phyloP scores from a whole-genome alignment of 78 protist genomes.

The Dictyostelium discoideum region dicty_2.7 NC_007088.5:7978501-7979000 shows the following conservation, averaged over 20 bases:
- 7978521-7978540: constrained; percentile 35
- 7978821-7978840: too few relatives aligned
- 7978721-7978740: background rate
- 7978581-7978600: constrained; percentile 61
- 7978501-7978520: constrained; percentile 61
- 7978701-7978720: constrained; percentile 64
- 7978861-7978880: background rate
- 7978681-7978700: constrained; percentile 71
- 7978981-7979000: background rate
- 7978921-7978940: too few relatives aligned
- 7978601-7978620: constrained; percentile 44
- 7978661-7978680: constrained; percentile 36
- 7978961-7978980: background rate
- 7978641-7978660: constrained; percentile 49
- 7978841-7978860: background rate
- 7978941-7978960: too few relatives aligned
- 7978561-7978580: constrained; percentile 53
- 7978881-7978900: background rate
- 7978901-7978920: background rate
- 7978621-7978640: constrained; percentile 56
- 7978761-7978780: background rate
- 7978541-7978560: constrained; percentile 3
- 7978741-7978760: constrained; percentile 33
- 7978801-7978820: background rate
- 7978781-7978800: background rate